phyloP scores from a whole-genome alignment of 331 rosid species.

The Pyrus hybrid region DNA sequence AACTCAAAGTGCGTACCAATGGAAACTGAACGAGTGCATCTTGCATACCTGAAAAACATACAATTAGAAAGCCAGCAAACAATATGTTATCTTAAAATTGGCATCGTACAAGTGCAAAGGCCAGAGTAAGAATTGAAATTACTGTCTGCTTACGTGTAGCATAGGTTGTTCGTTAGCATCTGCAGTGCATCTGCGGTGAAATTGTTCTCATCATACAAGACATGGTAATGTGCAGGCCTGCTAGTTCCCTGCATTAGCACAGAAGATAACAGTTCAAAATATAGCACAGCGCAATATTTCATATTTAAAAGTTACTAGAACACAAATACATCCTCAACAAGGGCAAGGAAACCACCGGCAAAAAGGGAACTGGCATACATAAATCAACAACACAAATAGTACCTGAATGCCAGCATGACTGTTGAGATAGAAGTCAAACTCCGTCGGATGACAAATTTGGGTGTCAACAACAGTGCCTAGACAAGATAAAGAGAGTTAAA shows the following conservation, averaged over 20 bases:
- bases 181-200: conserved; percentile 53
- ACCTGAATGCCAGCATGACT: conserved; percentile 90
- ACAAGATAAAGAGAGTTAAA: not conserved
- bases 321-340: not conserved
- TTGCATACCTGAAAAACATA: conserved; percentile 46
- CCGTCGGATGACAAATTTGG: too few relatives aligned
- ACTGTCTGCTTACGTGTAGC: conserved; percentile 53
- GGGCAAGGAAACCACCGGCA: not conserved
- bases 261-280: not conserved
- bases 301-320: not conserved
- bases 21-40: conserved; percentile 81
- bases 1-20: conserved; percentile 31
- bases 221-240: conserved; percentile 72
- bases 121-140: not conserved
- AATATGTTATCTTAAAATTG: too few relatives aligned
- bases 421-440: conserved; percentile 70
- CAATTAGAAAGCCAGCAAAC: not conserved
- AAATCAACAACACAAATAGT: not conserved
- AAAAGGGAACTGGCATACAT: not conserved
- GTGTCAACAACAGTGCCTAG: conserved; percentile 77
- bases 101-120: not conserved
- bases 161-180: conserved; percentile 49
- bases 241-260: conserved; percentile 61
- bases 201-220: conserved; percentile 54
- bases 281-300: not conserved